phyloP scores from a whole-genome alignment of 768 basidiomycete genomes.

The Auricularia sp. region DNA sequence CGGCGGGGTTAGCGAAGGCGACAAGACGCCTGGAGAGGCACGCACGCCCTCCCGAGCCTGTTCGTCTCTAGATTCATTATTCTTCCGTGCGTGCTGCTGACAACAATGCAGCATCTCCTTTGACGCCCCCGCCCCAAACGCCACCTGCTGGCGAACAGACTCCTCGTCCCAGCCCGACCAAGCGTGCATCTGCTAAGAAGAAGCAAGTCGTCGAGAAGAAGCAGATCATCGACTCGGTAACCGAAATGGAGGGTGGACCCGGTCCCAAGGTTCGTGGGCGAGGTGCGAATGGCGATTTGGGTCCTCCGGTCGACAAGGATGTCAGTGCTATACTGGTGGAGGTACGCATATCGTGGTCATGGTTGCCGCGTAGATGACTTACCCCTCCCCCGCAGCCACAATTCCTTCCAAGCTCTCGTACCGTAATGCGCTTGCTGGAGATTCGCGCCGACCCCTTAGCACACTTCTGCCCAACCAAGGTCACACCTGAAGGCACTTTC shows the following conservation, averaged over 20 bases:
- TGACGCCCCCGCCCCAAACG: conserved; percentile 65
- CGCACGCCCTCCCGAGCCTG: conserved; percentile 55
- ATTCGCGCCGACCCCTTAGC: conserved; percentile 76
- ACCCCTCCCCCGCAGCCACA: conserved; percentile 35
- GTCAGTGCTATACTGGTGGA: conserved; percentile 67
- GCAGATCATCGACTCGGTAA: conserved; percentile 84
- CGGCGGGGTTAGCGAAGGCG: conserved; percentile 28
- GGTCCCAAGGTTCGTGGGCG: conserved; percentile 37
- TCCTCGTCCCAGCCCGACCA: conserved; percentile 26
- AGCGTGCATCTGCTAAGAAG: conserved; percentile 4
- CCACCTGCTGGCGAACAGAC: conserved; percentile 55
- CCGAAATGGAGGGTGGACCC: conserved; percentile 65
- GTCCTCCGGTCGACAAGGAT: conserved; percentile 43
- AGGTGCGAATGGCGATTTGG: conserved; percentile 31
- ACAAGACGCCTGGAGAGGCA: conserved; percentile 49
- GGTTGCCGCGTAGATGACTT: background rate
- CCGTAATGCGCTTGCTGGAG: conserved; percentile 78
- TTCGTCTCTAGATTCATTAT: conserved; percentile 25
- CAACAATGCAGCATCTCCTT: conserved; percentile 51
- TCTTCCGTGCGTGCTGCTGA: background rate
- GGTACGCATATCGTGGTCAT: conserved; percentile 13
- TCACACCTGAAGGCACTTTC: conserved; percentile 60
- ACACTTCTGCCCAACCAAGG: conserved; percentile 77
- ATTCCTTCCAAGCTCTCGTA: conserved; percentile 74
- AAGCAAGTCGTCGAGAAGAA: conserved; percentile 61